Evolutionary conservation across 345 rosid genomes (phyloP).

Genomic region (Turnera subulata): DNA sequence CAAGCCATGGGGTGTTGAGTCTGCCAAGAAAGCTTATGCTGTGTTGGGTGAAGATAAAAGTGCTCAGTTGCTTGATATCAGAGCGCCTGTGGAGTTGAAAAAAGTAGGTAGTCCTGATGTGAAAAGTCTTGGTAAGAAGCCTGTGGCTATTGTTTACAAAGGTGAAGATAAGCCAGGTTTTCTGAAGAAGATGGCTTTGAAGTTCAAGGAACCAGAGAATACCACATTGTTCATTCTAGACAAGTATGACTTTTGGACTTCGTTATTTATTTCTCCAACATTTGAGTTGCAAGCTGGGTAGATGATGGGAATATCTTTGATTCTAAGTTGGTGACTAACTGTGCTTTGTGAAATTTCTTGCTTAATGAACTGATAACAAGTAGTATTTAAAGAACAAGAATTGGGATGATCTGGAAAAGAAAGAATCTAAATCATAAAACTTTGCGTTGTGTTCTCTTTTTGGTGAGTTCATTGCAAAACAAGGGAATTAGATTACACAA

Average conservation of each 20-base stretch:
- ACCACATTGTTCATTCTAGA: constrained; percentile 82
- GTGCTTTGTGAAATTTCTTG: no score
- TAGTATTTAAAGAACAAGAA: no score
- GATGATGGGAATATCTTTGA: no score
- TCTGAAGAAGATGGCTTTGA: constrained; percentile 78
- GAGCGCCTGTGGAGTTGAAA: constrained; percentile 55
- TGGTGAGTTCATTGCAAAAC: no score
- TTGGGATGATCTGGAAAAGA: no score
- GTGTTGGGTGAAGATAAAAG: constrained; percentile 62
- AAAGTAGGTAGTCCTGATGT: constrained; percentile 74
- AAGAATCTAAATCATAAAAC: no score
- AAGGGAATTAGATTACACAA: no score
- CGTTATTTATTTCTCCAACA: no score
- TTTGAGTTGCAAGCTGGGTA: no score
- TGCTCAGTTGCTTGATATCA: constrained; percentile 78
- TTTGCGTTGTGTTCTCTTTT: no score
- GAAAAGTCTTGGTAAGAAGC: constrained; percentile 65
- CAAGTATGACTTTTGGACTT: constrained; percentile 58
- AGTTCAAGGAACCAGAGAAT: constrained; percentile 80
- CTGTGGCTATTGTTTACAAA: constrained; percentile 51
- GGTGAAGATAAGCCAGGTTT: constrained; percentile 83
- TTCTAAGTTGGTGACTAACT: no score
- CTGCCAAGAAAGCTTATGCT: constrained; percentile 73
- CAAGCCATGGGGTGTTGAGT: constrained; percentile 77
- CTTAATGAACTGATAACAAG: no score